Evolutionary conservation across 2,329 filamentous ascomycete species (phyloP).

Genomic region (Magnaporthiopsis poae): DNA sequence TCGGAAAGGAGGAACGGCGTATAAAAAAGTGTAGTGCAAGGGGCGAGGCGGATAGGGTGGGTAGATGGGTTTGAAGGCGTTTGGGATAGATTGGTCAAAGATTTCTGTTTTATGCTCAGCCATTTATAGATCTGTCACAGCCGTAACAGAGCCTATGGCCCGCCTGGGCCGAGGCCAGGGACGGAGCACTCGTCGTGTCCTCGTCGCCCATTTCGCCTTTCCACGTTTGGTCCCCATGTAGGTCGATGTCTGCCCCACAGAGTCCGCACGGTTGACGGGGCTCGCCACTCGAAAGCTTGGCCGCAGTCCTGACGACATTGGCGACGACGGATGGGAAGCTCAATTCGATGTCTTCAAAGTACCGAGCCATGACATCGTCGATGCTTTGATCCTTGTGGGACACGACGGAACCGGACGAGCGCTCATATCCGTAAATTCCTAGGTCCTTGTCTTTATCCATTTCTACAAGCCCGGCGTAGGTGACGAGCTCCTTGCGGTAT

Average conservation of each 20-base stretch:
- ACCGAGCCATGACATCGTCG: constrained; percentile 79
- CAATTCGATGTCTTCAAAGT: constrained; percentile 76
- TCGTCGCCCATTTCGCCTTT: constrained; percentile 49
- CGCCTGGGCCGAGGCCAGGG: constrained; percentile 16
- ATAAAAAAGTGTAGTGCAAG: no score
- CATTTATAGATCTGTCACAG: constrained; percentile 55
- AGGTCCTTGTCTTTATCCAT: constrained; percentile 16
- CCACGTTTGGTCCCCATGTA: constrained; percentile 53
- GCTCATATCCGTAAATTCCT: background rate
- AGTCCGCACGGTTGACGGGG: constrained; percentile 45
- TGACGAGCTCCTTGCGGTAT: constrained; percentile 66
- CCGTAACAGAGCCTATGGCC: constrained; percentile 55
- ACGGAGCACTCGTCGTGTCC: constrained; percentile 15
- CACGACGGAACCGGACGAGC: constrained; percentile 35
- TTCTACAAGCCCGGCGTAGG: constrained; percentile 48
- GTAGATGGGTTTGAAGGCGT: background rate
- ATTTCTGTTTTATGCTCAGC: constrained; percentile 24
- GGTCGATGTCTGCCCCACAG: constrained; percentile 59
- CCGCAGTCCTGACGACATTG: constrained; percentile 88
- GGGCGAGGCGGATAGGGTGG: background rate
- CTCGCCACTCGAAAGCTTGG: constrained; percentile 54
- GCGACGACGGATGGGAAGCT: constrained; percentile 85
- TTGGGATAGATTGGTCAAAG: constrained; percentile 9
- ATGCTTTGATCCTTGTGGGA: constrained; percentile 75
- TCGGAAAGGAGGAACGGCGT: no score